Percentiles rank a stretch among this genome's conserved stretches.
Evolutionary conservation across 305 asterid species (phyloP).

Genomic region (Ilex paraguariensis): DNA sequence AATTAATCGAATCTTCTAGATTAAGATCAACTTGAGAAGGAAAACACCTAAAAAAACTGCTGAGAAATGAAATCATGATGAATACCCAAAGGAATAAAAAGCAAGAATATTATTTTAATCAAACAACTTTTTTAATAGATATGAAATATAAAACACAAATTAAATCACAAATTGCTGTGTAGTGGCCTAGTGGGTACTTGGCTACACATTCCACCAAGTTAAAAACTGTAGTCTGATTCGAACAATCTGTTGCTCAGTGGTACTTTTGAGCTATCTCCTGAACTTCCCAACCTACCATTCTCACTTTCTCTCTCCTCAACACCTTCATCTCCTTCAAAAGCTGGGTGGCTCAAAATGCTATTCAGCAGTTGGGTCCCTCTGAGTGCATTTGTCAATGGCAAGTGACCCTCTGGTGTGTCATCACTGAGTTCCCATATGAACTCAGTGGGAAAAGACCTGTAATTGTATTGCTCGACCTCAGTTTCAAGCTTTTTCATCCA

Average conservation of each 20-base stretch:
- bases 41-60: no score
- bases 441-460: conserved; percentile 74
- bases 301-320: not conserved
- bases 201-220: conserved; percentile 1
- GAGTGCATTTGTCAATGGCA: conserved; percentile 86
- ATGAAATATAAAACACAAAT: no score
- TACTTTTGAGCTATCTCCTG: conserved; percentile 11
- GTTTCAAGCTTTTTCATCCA: conserved; percentile 89
- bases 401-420: conserved; percentile 63
- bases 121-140: no score
- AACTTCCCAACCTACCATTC: conserved; percentile 14
- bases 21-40: no score
- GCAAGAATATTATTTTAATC: no score
- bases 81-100: no score
- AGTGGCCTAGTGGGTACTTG: no score
- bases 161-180: no score
- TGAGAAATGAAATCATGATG: no score
- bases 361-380: conserved; percentile 72
- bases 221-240: conserved; percentile 66
- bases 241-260: conserved; percentile 33
- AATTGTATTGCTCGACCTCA: conserved; percentile 73
- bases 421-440: conserved; percentile 71
- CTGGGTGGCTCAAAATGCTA: conserved; percentile 57
- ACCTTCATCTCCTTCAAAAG: conserved; percentile 33
- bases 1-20: no score